Conservation (phyloP, 1,139 yeast species). For the Yamadazyma conglobata region DNA sequence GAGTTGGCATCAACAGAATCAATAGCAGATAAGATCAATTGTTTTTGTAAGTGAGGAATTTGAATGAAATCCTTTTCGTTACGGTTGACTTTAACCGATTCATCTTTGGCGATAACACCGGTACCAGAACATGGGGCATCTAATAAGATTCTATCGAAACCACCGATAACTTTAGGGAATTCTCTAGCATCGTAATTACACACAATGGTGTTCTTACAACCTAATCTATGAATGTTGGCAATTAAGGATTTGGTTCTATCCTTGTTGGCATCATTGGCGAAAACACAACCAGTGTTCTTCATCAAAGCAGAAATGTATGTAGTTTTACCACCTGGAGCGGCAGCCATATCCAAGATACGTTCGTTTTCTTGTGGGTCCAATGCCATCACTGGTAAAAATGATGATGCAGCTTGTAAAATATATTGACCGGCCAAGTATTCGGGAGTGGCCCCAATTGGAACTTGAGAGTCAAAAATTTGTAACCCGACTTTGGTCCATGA, state of each 20-base stretch:
- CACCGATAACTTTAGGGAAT: constrained; percentile 97
- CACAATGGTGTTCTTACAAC: constrained; percentile 94
- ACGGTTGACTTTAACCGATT: constrained; percentile 87
- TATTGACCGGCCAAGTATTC: constrained; percentile 98
- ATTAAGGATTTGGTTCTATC: constrained; percentile 93
- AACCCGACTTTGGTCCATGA: constrained; percentile 98
- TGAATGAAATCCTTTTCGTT: constrained; percentile 96
- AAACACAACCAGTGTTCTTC: constrained; percentile 97
- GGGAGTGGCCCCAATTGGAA: constrained; percentile 99
- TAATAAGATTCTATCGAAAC: constrained; percentile 88
- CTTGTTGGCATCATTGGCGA: constrained; percentile 96
- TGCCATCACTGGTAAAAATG: constrained; percentile 97
- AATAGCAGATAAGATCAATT: constrained; percentile 86
- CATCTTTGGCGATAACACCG: constrained; percentile 98
- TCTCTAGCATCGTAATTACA: constrained; percentile 98
- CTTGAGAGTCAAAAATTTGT: constrained; percentile 96
- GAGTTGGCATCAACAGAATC: constrained; percentile 95
- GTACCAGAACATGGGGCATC: constrained; percentile 99
- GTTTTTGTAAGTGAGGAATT: constrained; percentile 95
- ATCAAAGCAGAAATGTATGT: constrained; percentile 93
- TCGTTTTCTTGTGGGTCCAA: constrained; percentile 94
- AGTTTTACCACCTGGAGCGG: constrained; percentile 99
- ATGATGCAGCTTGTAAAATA: constrained; percentile 96
- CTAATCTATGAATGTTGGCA: constrained; percentile 96
- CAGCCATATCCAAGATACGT: constrained; percentile 96